Percentiles rank a stretch among this genome's conserved stretches.
Conservation (phyloP, 495 filamentous ascomycete species). For the Wilcoxina mikolae region DNA sequence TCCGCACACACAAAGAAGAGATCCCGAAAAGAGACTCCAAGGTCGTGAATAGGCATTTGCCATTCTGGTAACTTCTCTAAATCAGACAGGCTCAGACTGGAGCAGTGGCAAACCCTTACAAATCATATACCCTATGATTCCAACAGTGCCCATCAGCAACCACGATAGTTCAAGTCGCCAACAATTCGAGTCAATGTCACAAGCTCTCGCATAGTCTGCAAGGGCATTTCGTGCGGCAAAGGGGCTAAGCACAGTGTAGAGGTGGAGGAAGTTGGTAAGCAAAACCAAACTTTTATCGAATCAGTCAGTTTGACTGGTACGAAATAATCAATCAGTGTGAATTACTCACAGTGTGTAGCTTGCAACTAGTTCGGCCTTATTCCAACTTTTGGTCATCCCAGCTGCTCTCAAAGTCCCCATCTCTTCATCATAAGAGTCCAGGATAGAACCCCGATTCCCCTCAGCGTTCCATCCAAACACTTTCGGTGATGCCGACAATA, state of each 20-base stretch:
- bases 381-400: slow-evolving; percentile 17
- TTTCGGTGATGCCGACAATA: background rate
- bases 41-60: slow-evolving; percentile 18
- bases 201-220: slow-evolving; percentile 6
- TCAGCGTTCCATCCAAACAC: background rate
- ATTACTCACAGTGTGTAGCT: slow-evolving; percentile 13
- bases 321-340: background rate
- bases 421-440: slow-evolving; percentile 12
- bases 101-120: slow-evolving; percentile 9
- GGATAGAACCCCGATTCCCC: background rate
- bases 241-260: slow-evolving; percentile 4
- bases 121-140: slow-evolving; percentile 13
- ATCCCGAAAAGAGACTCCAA: slow-evolving; percentile 9
- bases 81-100: background rate
- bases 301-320: background rate
- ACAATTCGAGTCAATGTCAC: background rate
- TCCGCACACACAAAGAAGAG: slow-evolving; percentile 13
- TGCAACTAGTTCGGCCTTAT: slow-evolving; percentile 10
- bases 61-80: slow-evolving; percentile 18
- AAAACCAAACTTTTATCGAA: slow-evolving; percentile 8
- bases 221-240: slow-evolving; percentile 6
- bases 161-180: slow-evolving; percentile 2
- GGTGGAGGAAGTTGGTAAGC: slow-evolving; percentile 8
- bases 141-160: slow-evolving; percentile 11
- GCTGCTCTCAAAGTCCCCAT: slow-evolving; percentile 15